Percentiles rank a stretch among this genome's conserved stretches.
These are phyloP conservation scores for Malus hybrid DNA, from an alignment of 331 rosid genomes.

Conservation along the genomic window DNA sequence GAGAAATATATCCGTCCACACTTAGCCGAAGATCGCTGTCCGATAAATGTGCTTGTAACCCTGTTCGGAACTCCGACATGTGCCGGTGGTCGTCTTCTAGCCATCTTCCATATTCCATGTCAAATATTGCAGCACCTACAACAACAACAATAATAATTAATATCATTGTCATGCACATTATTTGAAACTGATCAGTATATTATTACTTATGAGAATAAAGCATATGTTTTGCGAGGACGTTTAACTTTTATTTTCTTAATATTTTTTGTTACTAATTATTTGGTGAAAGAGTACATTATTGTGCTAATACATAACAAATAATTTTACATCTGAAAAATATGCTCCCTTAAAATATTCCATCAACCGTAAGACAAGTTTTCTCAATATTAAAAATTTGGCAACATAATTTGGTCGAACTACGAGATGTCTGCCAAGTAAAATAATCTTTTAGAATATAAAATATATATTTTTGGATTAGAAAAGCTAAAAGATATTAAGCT, in stretches of 20 bases:
- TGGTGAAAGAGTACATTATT: not conserved
- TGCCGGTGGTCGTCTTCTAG: constrained; percentile 78
- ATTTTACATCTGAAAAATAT: not conserved
- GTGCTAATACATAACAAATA: not conserved
- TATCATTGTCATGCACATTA: not conserved
- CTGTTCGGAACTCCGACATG: constrained; percentile 58
- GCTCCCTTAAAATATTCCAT: constrained; percentile 1
- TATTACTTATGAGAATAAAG: not conserved
- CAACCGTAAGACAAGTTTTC: not conserved
- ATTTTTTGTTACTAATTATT: not conserved
- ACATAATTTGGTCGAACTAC: constrained; percentile 24
- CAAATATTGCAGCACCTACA: constrained; percentile 85
- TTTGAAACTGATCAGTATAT: too few relatives aligned
- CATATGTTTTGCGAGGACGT: not conserved
- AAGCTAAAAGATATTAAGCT: not conserved
- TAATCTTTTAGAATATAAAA: too few relatives aligned
- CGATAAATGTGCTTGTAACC: constrained; percentile 47
- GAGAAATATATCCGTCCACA: constrained; percentile 60
- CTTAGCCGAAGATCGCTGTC: constrained; percentile 51
- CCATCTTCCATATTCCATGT: constrained; percentile 91
- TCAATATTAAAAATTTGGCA: not conserved
- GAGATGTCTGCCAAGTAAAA: constrained; percentile 1
- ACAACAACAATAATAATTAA: not conserved
- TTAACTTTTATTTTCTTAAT: not conserved
- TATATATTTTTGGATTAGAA: too few relatives aligned